Conservation (phyloP, 1,284 basidiomycete species). For the Agroathelia rolfsii region DNA sequence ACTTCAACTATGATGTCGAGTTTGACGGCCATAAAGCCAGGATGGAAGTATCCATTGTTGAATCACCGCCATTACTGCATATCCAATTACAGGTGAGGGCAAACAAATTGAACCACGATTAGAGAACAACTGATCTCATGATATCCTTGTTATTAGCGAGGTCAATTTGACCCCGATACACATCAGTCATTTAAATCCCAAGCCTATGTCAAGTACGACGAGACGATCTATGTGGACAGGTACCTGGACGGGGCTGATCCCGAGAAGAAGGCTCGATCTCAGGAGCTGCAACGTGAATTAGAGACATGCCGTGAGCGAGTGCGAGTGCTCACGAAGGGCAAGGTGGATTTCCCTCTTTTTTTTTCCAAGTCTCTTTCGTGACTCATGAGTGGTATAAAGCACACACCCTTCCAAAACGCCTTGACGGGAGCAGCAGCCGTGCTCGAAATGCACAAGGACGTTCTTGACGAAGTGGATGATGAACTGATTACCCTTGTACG, state of each 20-base stretch:
- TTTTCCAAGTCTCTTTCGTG: background rate
- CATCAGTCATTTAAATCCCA: constrained; percentile 92
- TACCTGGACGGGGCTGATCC: constrained; percentile 75
- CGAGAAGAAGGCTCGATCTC: constrained; percentile 60
- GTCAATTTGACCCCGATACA: constrained; percentile 91
- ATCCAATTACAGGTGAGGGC: constrained; percentile 81
- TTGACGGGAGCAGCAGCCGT: constrained; percentile 47
- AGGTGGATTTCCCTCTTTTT: constrained; percentile 32
- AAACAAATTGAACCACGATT: constrained; percentile 1
- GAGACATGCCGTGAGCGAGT: constrained; percentile 55
- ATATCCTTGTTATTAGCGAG: constrained; percentile 46
- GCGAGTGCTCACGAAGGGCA: constrained; percentile 56
- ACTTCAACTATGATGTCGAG: constrained; percentile 88
- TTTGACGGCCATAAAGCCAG: constrained; percentile 79
- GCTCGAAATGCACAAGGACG: constrained; percentile 34
- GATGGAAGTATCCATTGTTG: constrained; percentile 83
- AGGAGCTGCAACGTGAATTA: constrained; percentile 60
- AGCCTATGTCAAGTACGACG: constrained; percentile 85
- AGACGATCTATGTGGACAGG: constrained; percentile 85
- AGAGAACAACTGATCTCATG: constrained; percentile 1
- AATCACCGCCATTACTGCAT: constrained; percentile 85
- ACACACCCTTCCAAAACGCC: constrained; percentile 43
- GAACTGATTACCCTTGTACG: constrained; percentile 40
- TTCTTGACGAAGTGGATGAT: constrained; percentile 42
- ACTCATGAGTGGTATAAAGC: constrained; percentile 24